A percentile compares a stretch with the other conserved stretches of the same genome.
Conservation (phyloP, 148 eudicot genomes). For the Drosera capensis region DNA sequence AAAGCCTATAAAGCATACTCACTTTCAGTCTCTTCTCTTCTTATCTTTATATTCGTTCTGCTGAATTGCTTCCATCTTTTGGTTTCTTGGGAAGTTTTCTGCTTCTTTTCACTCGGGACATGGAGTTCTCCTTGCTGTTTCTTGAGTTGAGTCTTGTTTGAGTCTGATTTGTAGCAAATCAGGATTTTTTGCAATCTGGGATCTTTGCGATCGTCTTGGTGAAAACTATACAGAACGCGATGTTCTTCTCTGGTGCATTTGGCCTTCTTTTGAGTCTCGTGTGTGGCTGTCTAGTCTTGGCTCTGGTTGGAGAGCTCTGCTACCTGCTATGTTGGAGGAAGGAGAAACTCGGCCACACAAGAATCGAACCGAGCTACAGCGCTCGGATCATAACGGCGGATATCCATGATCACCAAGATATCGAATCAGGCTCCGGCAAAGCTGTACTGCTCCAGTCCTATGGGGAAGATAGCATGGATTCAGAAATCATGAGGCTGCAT, state of each 20-base stretch:
- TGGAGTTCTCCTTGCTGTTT: too few species aligned
- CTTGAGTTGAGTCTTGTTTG: too few species aligned
- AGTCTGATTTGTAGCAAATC: too few species aligned
- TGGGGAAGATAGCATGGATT: constrained; percentile 34
- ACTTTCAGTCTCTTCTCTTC: too few species aligned
- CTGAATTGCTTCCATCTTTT: too few species aligned
- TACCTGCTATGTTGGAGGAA: constrained; percentile 71
- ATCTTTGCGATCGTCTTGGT: too few species aligned
- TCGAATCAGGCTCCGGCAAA: constrained; percentile 26
- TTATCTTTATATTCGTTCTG: too few species aligned
- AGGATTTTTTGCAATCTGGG: too few species aligned
- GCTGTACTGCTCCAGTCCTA: constrained; percentile 20
- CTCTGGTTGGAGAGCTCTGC: constrained; percentile 56
- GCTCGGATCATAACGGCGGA: constrained; percentile 11
- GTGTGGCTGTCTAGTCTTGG: constrained; percentile 57
- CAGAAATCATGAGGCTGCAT: constrained; percentile 59
- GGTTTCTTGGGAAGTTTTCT: too few species aligned
- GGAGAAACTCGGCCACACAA: constrained; percentile 19
- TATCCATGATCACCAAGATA: constrained; percentile 20
- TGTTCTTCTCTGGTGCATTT: constrained; percentile 59
- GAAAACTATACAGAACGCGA: too few species aligned
- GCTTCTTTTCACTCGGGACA: too few species aligned
- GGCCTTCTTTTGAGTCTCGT: constrained; percentile 55
- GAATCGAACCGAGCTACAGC: constrained; percentile 18
- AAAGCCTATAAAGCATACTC: too few species aligned